phyloP scores from a whole-genome alignment of 108 stramenopile genomes.

The Mediolabrus comicus region DNA sequence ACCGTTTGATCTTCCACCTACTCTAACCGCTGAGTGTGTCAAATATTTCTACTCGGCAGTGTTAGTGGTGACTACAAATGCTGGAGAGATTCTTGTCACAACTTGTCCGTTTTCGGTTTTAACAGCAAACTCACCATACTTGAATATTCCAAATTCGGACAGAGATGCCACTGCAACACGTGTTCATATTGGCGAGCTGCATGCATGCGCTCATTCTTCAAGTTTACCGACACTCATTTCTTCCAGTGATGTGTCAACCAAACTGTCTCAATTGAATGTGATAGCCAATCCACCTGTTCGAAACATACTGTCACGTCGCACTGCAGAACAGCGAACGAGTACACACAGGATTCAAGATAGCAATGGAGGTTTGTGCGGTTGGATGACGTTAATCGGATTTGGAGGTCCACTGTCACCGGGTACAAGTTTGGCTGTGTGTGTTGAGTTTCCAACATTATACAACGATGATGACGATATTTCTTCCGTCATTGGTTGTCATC shows the following conservation, averaged over 20 bases:
- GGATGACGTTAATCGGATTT: conserved; percentile 37
- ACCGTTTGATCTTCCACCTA: conserved; percentile 38
- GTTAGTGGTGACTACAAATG: conserved; percentile 30
- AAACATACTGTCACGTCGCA: conserved; percentile 30
- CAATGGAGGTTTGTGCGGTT: conserved; percentile 29
- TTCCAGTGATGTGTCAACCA: conserved; percentile 27
- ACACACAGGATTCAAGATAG: conserved; percentile 34
- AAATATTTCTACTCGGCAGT: conserved; percentile 51
- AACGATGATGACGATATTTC: conserved; percentile 4
- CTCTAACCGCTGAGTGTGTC: conserved; percentile 34
- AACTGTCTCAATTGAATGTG: conserved; percentile 12
- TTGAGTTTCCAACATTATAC: conserved; percentile 18
- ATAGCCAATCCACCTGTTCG: conserved; percentile 28
- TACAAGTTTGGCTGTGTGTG: conserved; percentile 21
- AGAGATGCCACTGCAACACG: conserved; percentile 10
- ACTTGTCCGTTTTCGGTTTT: conserved; percentile 31
- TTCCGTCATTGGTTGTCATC: conserved; percentile 31
- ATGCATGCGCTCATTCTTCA: conserved; percentile 25
- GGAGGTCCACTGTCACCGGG: conserved; percentile 35
- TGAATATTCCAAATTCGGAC: neutral
- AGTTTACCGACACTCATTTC: conserved; percentile 24
- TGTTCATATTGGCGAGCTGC: conserved; percentile 38
- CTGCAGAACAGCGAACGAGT: conserved; percentile 29
- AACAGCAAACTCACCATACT: conserved; percentile 3
- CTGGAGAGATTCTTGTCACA: conserved; percentile 21